A percentile compares a stretch with the other conserved stretches of the same genome.
Evolutionary conservation across 169 alveolate genomes (phyloP).

Genomic region (Plasmodium sp.): DNA sequence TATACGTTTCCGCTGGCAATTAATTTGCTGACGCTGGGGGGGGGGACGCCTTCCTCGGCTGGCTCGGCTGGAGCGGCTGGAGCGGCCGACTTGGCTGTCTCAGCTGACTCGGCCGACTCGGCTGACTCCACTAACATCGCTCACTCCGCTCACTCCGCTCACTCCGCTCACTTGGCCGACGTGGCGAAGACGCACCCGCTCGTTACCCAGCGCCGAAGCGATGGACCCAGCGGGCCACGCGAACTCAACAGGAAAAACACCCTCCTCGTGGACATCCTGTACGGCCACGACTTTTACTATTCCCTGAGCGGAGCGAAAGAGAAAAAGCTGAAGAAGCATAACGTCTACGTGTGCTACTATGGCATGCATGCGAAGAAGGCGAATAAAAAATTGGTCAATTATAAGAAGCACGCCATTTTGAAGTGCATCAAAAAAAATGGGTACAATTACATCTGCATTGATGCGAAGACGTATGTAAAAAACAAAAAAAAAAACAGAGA

Average conservation of each 20-base stretch:
- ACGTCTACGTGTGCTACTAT: constrained; percentile 33
- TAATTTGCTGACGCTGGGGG: constrained; percentile 49
- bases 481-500: constrained; percentile 42
- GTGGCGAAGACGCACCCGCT: background rate
- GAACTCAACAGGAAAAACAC: constrained; percentile 29
- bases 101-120: background rate
- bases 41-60: background rate
- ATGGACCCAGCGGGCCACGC: background rate
- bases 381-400: constrained; percentile 43
- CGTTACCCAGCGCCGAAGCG: background rate
- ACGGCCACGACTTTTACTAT: constrained; percentile 54
- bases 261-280: constrained; percentile 52
- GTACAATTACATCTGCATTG: constrained; percentile 52
- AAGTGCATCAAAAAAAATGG: constrained; percentile 37
- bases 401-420: constrained; percentile 33
- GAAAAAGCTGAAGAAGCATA: constrained; percentile 1
- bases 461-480: constrained; percentile 61
- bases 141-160: background rate
- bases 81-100: background rate
- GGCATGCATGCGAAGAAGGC: constrained; percentile 42
- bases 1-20: constrained; percentile 56
- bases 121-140: background rate
- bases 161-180: background rate
- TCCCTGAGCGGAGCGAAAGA: constrained; percentile 2
- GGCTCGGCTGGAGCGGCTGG: background rate